phyloP scores from a whole-genome alignment of 331 rosid species.

The Ulmus americana region DNA sequence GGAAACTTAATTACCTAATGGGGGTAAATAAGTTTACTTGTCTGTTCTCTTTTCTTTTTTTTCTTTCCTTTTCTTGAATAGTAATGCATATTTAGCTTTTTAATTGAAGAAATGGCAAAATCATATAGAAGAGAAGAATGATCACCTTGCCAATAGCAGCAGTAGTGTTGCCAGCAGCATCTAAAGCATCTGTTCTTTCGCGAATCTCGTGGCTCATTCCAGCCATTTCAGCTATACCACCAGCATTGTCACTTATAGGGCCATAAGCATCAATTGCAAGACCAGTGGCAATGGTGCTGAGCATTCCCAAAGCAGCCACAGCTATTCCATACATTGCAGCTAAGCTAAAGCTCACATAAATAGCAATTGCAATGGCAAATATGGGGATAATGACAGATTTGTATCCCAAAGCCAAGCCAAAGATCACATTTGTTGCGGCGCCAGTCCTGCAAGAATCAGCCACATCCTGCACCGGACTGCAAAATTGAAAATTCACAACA shows the following conservation, averaged over 20 bases:
- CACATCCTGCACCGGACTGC: conserved; percentile 73
- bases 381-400: conserved; percentile 64
- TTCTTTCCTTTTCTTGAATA: too few species aligned
- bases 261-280: conserved; percentile 76
- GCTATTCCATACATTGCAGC: conserved; percentile 70
- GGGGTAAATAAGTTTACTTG: too few species aligned
- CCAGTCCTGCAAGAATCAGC: conserved; percentile 79
- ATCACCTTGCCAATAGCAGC: conserved; percentile 77
- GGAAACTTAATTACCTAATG: too few species aligned
- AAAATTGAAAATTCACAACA: conserved; percentile 14
- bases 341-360: conserved; percentile 63
- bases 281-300: conserved; percentile 65
- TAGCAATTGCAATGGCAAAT: conserved; percentile 58
- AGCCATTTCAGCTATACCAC: conserved; percentile 72
- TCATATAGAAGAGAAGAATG: background rate
- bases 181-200: conserved; percentile 63
- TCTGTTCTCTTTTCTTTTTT: too few species aligned
- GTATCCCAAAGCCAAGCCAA: conserved; percentile 64
- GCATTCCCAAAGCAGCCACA: conserved; percentile 74
- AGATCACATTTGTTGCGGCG: conserved; percentile 62
- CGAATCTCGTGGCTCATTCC: conserved; percentile 64
- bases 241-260: conserved; percentile 67
- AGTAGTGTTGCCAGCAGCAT: conserved; percentile 74
- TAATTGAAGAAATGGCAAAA: background rate
- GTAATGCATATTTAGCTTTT: too few species aligned